Evolutionary conservation across 2,329 filamentous ascomycete genomes (phyloP), one percentile per base, ranked within the genome.

Genomic region (Aspergillus luchuensis): DNA sequence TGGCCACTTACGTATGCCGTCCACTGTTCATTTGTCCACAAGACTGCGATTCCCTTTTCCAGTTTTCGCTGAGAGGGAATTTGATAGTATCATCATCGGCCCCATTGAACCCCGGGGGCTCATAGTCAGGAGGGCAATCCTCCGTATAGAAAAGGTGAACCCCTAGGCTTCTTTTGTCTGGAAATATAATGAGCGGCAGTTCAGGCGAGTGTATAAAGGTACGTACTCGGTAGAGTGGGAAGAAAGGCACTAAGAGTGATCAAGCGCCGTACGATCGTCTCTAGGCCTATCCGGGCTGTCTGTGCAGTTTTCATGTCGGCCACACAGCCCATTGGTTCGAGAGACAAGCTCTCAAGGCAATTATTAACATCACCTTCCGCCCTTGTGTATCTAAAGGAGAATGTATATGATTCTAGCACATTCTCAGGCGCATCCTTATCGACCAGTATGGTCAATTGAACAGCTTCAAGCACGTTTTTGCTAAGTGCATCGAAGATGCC

Each of bases 361-460:
- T 49, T 74, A 59, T 64, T 69, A 60, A 73, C 58, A 72, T 69
- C 59, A 66, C 73, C 43, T 70, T 61, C 10, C 56, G 71, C 57
- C 58, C 67, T 52, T 62, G 64, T 59, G 63, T 83, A 83, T 19
- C 77, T 76, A 67, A 84, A 80, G 5, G 74, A 76, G 63, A 83
- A 83, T 1, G 77, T 81, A 67, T 84, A 84, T 4, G 75, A 76
- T 67, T 84, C 82, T 10, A 84, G 52, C n/a, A 83, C 75, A 30
- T 78, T 69, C 7, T 68, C 63, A 3, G 74, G 72, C 5, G 71
- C 59, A 17, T 75, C 64, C 19, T 73, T 72, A 61, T 79, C 73
- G 30, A 77, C 72, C 59, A 79, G 75, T 19, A 84, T 74, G 38
- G 77, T 80, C 33, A 84, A 64, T 60, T 83, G 79, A n/a, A 84